These are phyloP conservation scores for Rhododendron vialii DNA, from an alignment of 148 eudicot genomes.

Conservation along the genomic window DNA sequence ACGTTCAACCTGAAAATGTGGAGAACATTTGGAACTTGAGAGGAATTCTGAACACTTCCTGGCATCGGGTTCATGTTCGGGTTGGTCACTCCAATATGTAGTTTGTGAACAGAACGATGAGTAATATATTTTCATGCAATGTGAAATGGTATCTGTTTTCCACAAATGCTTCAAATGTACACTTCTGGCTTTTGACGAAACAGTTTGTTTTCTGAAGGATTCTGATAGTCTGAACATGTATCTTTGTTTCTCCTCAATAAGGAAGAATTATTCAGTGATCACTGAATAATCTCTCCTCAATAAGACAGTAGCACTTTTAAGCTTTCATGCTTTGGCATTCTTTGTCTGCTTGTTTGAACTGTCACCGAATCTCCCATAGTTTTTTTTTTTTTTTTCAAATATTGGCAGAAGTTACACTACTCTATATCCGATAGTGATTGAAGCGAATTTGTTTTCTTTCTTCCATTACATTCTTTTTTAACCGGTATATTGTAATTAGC, in stretches of 20 bases:
- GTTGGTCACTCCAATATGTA: slow-evolving; percentile 10
- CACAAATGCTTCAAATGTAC: neutral
- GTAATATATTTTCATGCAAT: neutral
- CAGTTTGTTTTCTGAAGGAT: neutral
- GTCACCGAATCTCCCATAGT: neutral
- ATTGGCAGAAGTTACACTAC: neutral
- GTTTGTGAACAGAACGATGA: neutral
- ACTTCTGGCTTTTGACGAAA: neutral
- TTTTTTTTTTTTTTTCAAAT: neutral
- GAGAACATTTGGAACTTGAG: slow-evolving; percentile 84
- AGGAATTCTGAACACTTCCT: slow-evolving; percentile 89
- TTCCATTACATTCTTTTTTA: neutral
- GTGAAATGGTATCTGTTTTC: neutral
- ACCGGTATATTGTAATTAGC: neutral
- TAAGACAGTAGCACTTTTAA: neutral
- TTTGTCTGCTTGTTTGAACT: neutral
- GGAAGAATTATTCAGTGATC: neutral
- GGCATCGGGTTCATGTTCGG: slow-evolving; percentile 84
- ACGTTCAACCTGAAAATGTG: slow-evolving; percentile 85
- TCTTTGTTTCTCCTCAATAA: neutral
- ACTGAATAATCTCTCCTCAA: neutral
- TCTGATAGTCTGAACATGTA: neutral
- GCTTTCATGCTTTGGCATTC: neutral
- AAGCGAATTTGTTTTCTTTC: neutral
- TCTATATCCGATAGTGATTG: neutral